Evolutionary conservation across 2,329 filamentous ascomycete species (phyloP).

Genomic region (Clarireedia sp.): DNA sequence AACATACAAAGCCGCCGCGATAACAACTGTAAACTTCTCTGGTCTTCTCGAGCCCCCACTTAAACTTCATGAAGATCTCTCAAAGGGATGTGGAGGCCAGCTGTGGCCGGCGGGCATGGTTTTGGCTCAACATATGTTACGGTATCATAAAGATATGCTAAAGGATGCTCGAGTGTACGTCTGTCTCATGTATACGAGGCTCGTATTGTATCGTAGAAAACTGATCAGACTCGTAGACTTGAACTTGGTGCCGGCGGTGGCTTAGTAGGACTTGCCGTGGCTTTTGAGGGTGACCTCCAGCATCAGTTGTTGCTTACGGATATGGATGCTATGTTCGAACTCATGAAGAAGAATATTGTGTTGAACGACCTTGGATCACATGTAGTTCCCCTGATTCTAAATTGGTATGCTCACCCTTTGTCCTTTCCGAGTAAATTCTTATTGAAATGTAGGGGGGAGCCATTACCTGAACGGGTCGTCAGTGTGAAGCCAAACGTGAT

Average conservation of each 20-base stretch:
- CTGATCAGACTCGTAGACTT: conserved; percentile 47
- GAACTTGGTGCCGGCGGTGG: conserved; percentile 91
- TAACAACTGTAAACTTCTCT: conserved; percentile 55
- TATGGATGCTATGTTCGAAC: conserved; percentile 71
- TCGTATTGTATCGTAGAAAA: background rate
- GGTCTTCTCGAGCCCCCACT: conserved; percentile 64
- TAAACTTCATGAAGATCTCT: conserved; percentile 75
- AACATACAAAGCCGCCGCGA: conserved; percentile 46
- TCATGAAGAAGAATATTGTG: conserved; percentile 83
- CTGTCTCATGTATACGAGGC: background rate
- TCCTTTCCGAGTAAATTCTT: background rate
- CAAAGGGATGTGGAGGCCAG: conserved; percentile 83
- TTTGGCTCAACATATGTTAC: conserved; percentile 76
- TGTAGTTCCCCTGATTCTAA: conserved; percentile 63
- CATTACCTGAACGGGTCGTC: conserved; percentile 45
- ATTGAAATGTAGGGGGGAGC: conserved; percentile 45
- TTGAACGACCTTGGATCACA: conserved; percentile 62
- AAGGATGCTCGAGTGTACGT: conserved; percentile 60
- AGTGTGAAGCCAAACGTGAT: conserved; percentile 65
- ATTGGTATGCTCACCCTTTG: conserved; percentile 56
- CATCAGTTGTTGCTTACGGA: conserved; percentile 73
- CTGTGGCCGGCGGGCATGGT: conserved; percentile 93
- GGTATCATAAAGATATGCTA: conserved; percentile 58
- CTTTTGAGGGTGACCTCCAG: conserved; percentile 46
- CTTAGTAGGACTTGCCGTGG: conserved; percentile 64